phyloP scores from a whole-genome alignment of 495 filamentous ascomycete species.

The Parachaetomium inaequale region DNA sequence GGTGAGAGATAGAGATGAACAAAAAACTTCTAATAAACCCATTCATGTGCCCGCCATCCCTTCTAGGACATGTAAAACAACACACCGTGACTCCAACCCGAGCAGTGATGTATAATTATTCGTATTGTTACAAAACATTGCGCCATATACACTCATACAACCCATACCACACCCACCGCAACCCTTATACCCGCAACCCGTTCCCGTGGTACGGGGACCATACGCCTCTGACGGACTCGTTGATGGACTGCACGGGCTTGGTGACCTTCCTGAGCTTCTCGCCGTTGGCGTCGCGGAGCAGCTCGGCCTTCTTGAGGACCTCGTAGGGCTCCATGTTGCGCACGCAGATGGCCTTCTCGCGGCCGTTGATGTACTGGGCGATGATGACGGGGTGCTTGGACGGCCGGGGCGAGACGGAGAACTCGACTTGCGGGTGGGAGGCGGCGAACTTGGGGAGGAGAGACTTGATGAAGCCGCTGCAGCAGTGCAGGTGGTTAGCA shows the following conservation, averaged over 20 bases:
- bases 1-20: conserved; percentile 17
- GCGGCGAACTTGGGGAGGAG: conserved; percentile 71
- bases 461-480: conserved; percentile 74
- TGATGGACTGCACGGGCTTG: conserved; percentile 81
- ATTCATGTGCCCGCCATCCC: not conserved
- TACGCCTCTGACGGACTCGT: conserved; percentile 88
- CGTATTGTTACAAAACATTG: conserved; percentile 12
- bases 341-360: conserved; percentile 82
- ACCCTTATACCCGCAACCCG: conserved; percentile 41
- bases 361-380: conserved; percentile 86
- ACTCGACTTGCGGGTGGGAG: conserved; percentile 82
- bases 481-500: not conserved
- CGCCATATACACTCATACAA: conserved; percentile 8
- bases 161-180: conserved; percentile 9
- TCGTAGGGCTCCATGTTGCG: conserved; percentile 76
- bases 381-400: conserved; percentile 80
- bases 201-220: conserved; percentile 90
- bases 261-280: conserved; percentile 74
- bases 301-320: conserved; percentile 73
- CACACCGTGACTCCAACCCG: not conserved
- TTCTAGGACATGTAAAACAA: not conserved
- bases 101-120: not conserved
- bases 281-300: conserved; percentile 79
- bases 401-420: conserved; percentile 84
- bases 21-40: conserved; percentile 2